Evolutionary conservation across 1,284 basidiomycete genomes (phyloP).

Genomic region (Tylopilus microsporus): DNA sequence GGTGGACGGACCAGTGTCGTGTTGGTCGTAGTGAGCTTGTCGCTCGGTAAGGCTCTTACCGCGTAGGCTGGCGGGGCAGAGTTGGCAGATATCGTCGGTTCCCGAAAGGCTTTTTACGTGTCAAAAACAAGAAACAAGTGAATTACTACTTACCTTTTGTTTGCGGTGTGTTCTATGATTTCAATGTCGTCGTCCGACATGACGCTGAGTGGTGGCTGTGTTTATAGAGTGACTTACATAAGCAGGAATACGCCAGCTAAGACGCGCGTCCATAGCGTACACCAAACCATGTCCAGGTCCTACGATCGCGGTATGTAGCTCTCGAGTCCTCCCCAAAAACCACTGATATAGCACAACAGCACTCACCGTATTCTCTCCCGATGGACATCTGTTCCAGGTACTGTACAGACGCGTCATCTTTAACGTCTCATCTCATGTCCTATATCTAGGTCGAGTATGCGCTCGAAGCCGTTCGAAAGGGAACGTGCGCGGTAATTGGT

Average conservation of each 20-base stretch:
- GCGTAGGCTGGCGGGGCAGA: slow-evolving; percentile 46
- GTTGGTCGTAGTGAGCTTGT: slow-evolving; percentile 47
- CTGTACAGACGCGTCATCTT: slow-evolving; percentile 24
- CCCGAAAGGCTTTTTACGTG: slow-evolving; percentile 9
- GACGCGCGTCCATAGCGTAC: slow-evolving; percentile 49
- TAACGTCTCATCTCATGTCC: slow-evolving; percentile 18
- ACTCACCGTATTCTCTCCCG: slow-evolving; percentile 91
- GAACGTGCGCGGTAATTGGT: slow-evolving; percentile 85
- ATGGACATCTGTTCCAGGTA: slow-evolving; percentile 91
- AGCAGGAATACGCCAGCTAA: slow-evolving; percentile 28
- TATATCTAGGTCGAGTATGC: slow-evolving; percentile 90
- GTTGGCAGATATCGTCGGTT: slow-evolving; percentile 38
- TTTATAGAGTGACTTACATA: slow-evolving; percentile 29
- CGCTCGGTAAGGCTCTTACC: slow-evolving; percentile 34
- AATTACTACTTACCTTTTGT: slow-evolving; percentile 10
- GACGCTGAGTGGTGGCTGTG: slow-evolving; percentile 19
- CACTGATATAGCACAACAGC: slow-evolving; percentile 44
- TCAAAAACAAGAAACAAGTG: not conserved
- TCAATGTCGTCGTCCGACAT: slow-evolving; percentile 25
- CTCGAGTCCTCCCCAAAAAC: not conserved
- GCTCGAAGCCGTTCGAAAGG: slow-evolving; percentile 92
- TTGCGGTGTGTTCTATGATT: slow-evolving; percentile 16
- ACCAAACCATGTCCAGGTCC: slow-evolving; percentile 31
- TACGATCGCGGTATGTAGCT: slow-evolving; percentile 33
- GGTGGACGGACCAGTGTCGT: slow-evolving; percentile 20